A percentile compares a stretch with the other conserved stretches of the same genome.
Evolutionary conservation across 2,329 filamentous ascomycete species (phyloP).

Genomic region (Arthrobotrys entomopaga): DNA sequence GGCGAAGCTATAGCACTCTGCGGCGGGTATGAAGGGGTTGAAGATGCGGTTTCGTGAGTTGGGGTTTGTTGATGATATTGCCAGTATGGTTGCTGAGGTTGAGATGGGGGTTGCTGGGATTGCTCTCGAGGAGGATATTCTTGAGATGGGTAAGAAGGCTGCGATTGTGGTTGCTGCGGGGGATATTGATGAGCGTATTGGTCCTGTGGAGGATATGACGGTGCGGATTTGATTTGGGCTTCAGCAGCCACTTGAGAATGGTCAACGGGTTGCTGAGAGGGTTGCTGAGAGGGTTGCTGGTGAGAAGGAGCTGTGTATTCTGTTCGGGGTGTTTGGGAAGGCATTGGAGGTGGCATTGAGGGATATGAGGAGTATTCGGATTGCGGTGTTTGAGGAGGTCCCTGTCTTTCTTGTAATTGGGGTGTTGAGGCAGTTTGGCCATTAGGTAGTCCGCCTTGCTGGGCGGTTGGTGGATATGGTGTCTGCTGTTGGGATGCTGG

Average conservation of each 20-base stretch:
- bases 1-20: slow-evolving; percentile 4
- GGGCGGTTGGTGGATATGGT: slow-evolving; percentile 59
- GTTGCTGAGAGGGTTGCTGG: slow-evolving; percentile 55
- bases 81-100: slow-evolving; percentile 65
- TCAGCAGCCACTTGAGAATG: slow-evolving; percentile 56
- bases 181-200: slow-evolving; percentile 58
- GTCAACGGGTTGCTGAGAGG: slow-evolving; percentile 25
- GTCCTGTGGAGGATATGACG: slow-evolving; percentile 56
- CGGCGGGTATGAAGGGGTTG: slow-evolving; percentile 33
- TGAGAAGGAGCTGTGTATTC: slow-evolving; percentile 56
- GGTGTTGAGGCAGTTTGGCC: slow-evolving; percentile 58
- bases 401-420: slow-evolving; percentile 52
- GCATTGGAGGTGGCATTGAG: slow-evolving; percentile 37
- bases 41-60: slow-evolving; percentile 19
- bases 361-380: slow-evolving; percentile 60
- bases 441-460: slow-evolving; percentile 58
- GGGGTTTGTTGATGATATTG: slow-evolving; percentile 62
- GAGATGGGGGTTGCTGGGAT: slow-evolving; percentile 57
- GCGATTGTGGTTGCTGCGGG: slow-evolving; percentile 57
- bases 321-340: slow-evolving; percentile 32
- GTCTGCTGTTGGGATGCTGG: slow-evolving; percentile 57
- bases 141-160: slow-evolving; percentile 53
- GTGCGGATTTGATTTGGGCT: slow-evolving; percentile 44
- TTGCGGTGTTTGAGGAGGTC: slow-evolving; percentile 40
- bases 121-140: slow-evolving; percentile 52